These are phyloP conservation scores for Puccinia novopanici DNA, from an alignment of 1,284 basidiomycete species.

Conservation along the genomic window DNA sequence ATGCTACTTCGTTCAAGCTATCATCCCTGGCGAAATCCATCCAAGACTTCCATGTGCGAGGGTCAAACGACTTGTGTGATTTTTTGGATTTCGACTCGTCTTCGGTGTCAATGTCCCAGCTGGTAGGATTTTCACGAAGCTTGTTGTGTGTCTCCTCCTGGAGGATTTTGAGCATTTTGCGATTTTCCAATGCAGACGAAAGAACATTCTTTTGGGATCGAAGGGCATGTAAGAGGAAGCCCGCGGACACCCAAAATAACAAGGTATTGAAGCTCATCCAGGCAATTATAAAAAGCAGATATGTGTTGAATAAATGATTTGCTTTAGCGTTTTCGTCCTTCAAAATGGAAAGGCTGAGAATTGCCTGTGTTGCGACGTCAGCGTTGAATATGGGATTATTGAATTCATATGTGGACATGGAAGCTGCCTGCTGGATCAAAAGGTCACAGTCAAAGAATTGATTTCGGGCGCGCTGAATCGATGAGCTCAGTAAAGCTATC, in stretches of 20 bases:
- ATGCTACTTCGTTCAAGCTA: neutral
- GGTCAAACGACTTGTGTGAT: neutral
- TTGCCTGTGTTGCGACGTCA: neutral
- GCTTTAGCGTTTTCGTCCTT: neutral
- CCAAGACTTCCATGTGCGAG: conserved; percentile 34
- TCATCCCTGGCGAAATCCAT: conserved; percentile 27
- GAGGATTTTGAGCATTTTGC: neutral
- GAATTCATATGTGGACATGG: neutral
- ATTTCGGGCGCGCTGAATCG: neutral
- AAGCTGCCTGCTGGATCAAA: neutral
- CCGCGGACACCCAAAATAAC: neutral
- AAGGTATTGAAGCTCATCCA: neutral
- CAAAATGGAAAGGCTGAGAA: neutral
- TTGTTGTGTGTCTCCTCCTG: neutral
- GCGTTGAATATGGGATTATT: neutral
- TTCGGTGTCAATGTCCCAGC: neutral
- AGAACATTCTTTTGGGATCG: conserved; percentile 15
- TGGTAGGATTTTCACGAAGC: neutral
- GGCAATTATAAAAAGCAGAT: neutral
- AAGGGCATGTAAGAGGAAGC: neutral
- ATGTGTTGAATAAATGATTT: neutral
- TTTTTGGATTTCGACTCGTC: neutral
- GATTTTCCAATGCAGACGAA: conserved; percentile 25
- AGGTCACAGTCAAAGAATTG: neutral
- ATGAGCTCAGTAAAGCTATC: neutral